Percentiles rank a stretch among this genome's conserved stretches.
Conservation (phyloP, 2,329 filamentous ascomycete species). For the Penicillium sp. region DNA sequence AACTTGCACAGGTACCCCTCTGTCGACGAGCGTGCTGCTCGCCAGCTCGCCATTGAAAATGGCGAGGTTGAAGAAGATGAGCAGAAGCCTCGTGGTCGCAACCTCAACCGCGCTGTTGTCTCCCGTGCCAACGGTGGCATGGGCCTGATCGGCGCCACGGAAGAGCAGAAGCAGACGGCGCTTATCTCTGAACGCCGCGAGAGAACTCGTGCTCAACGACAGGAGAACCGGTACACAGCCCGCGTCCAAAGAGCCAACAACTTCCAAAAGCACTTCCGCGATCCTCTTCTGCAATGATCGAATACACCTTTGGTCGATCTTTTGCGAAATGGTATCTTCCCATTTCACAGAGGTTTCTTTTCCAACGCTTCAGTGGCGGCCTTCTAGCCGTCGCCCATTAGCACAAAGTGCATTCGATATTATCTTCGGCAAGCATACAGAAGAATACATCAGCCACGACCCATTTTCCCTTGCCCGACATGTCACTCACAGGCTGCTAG, state of each 20-base stretch:
- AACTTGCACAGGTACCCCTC: slow-evolving; percentile 83
- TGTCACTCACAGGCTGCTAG: background rate
- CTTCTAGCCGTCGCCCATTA: background rate
- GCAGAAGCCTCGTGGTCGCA: slow-evolving; percentile 35
- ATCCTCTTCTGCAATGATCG: slow-evolving; percentile 51
- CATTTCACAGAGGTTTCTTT: background rate
- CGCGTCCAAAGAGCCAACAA: slow-evolving; percentile 70
- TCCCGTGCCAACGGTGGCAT: slow-evolving; percentile 66
- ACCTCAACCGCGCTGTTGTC: slow-evolving; percentile 53
- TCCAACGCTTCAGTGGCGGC: background rate
- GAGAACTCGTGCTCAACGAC: slow-evolving; percentile 59
- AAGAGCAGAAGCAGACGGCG: slow-evolving; percentile 68
- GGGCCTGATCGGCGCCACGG: slow-evolving; percentile 72
- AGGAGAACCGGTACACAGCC: slow-evolving; percentile 61
- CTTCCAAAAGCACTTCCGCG: slow-evolving; percentile 69
- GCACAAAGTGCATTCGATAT: background rate
- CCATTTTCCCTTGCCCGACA: background rate
- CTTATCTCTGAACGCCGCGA: slow-evolving; percentile 64
- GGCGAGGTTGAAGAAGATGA: slow-evolving; percentile 49
- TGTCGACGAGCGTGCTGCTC: slow-evolving; percentile 67
- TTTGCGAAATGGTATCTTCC: background rate
- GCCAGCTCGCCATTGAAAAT: slow-evolving; percentile 54
- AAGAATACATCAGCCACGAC: background rate
- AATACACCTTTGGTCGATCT: background rate
- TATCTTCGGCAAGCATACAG: background rate